Conservation (phyloP, 2,329 filamentous ascomycete genomes). For the Metarhizium robertsii region DNA sequence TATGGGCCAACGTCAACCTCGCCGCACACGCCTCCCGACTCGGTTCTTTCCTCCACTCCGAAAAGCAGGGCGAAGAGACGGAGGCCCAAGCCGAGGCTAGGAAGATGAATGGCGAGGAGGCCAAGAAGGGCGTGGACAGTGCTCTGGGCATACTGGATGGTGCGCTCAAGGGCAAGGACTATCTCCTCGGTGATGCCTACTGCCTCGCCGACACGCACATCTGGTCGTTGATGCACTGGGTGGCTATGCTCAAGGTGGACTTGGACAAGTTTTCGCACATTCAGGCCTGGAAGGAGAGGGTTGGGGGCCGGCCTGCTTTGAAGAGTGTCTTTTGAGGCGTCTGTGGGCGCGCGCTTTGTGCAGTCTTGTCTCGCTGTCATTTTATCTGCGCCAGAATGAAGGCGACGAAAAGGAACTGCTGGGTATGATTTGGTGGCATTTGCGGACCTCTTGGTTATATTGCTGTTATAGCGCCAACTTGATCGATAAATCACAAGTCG, state of each 20-base stretch:
- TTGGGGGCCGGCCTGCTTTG: neutral
- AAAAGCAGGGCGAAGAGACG: neutral
- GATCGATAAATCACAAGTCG: no score
- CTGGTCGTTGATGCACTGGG: neutral
- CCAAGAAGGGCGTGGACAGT: neutral
- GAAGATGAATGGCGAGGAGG: neutral
- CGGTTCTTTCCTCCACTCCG: neutral
- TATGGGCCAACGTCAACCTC: neutral
- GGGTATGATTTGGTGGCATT: no score
- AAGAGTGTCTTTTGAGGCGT: neutral
- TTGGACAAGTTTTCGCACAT: neutral
- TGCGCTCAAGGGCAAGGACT: neutral
- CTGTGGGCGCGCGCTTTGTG: no score
- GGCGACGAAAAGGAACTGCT: no score
- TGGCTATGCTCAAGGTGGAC: neutral
- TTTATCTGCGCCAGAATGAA: no score
- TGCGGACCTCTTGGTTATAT: no score
- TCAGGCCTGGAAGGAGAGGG: neutral
- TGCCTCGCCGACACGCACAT: neutral
- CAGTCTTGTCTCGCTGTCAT: no score
- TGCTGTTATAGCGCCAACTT: no score
- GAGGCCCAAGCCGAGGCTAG: neutral
- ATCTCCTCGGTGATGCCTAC: neutral
- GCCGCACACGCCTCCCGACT: neutral
- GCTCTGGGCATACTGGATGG: neutral